These are phyloP conservation scores for Fusarium avenaceum DNA, from an alignment of 2,329 filamentous ascomycete genomes.

Conservation along the genomic window DNA sequence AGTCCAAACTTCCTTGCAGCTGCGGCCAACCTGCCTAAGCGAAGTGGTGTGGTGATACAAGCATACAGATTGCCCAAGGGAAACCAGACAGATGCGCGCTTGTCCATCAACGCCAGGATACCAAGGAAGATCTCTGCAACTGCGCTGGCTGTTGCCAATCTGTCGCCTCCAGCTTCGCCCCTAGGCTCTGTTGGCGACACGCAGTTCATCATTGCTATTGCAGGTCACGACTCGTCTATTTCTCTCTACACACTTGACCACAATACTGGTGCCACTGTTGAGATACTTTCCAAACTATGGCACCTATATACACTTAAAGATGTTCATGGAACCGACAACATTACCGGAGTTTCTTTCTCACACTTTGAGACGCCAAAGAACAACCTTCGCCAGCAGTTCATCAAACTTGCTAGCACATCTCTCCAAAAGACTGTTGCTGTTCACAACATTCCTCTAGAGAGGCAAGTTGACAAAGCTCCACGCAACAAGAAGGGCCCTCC, in stretches of 20 bases:
- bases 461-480: conserved; percentile 55
- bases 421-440: conserved; percentile 84
- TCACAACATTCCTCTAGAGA: conserved; percentile 79
- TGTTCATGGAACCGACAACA: conserved; percentile 67
- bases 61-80: conserved; percentile 66
- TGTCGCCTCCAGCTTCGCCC: conserved; percentile 68
- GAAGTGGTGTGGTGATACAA: conserved; percentile 69
- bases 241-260: conserved; percentile 84
- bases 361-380: conserved; percentile 67
- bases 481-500: conserved; percentile 57
- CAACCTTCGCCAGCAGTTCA: conserved; percentile 55
- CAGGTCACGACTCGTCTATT: conserved; percentile 83
- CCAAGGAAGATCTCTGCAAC: conserved; percentile 79
- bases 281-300: conserved; percentile 66
- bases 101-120: conserved; percentile 69
- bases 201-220: conserved; percentile 85
- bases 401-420: conserved; percentile 85
- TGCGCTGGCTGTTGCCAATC: conserved; percentile 80
- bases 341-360: conserved; percentile 72
- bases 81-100: conserved; percentile 58
- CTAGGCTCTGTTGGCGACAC: conserved; percentile 70
- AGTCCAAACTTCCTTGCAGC: conserved; percentile 70
- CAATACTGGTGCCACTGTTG: conserved; percentile 60
- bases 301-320: conserved; percentile 66
- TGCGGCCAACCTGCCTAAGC: conserved; percentile 70